phyloP scores from a whole-genome alignment of 371 early-diverging fungal genomes.

The Sporodiniella umbellata region DNA sequence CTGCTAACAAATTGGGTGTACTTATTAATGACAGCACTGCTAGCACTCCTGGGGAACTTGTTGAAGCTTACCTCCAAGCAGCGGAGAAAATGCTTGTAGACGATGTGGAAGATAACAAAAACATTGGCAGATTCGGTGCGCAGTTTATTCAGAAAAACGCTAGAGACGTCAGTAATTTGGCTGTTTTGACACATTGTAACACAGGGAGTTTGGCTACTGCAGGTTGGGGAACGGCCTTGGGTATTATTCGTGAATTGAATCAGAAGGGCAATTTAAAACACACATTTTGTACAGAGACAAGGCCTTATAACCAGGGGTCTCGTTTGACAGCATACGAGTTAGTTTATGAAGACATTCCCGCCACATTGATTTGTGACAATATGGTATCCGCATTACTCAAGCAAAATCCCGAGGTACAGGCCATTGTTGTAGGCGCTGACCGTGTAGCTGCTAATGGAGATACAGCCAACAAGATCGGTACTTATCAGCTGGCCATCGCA shows the following conservation, averaged over 20 bases:
- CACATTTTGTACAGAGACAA: slow-evolving; percentile 93
- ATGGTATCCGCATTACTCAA: slow-evolving; percentile 85
- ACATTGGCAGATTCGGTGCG: slow-evolving; percentile 85
- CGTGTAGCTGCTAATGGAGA: slow-evolving; percentile 96
- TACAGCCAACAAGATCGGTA: slow-evolving; percentile 98
- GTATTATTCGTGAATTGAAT: slow-evolving; percentile 84
- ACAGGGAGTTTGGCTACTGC: slow-evolving; percentile 90
- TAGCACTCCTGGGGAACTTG: slow-evolving; percentile 33
- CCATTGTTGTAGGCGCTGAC: slow-evolving; percentile 96
- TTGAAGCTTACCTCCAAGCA: slow-evolving; percentile 62
- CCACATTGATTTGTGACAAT: slow-evolving; percentile 88
- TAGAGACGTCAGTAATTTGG: slow-evolving; percentile 39
- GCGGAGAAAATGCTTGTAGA: slow-evolving; percentile 84
- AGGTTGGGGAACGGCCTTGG: slow-evolving; percentile 86
- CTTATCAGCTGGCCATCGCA: slow-evolving; percentile 91
- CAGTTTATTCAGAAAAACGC: slow-evolving; percentile 52
- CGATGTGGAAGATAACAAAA: slow-evolving; percentile 86
- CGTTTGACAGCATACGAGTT: slow-evolving; percentile 95
- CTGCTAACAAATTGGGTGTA: slow-evolving; percentile 67
- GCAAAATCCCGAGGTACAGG: slow-evolving; percentile 55
- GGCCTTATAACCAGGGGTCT: slow-evolving; percentile 97
- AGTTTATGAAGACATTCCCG: slow-evolving; percentile 86
- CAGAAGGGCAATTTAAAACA: slow-evolving; percentile 57
- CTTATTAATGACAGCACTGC: slow-evolving; percentile 26
- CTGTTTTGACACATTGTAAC: slow-evolving; percentile 94